Evolutionary conservation across 306 rosid species (phyloP).

Genomic region (Rubus parviflorus): DNA sequence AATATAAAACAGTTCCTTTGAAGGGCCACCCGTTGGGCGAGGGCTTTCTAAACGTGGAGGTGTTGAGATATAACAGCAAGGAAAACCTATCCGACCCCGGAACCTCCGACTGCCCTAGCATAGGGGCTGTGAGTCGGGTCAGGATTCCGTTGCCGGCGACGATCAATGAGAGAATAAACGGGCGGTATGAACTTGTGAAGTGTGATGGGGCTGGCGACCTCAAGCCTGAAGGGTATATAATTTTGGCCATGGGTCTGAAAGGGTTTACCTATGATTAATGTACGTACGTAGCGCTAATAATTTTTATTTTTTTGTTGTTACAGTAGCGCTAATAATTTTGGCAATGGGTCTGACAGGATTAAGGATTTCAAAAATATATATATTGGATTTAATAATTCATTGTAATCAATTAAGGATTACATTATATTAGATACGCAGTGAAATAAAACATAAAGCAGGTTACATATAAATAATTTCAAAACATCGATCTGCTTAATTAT

Average conservation of each 20-base stretch:
- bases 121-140: not conserved
- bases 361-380: too few relatives aligned
- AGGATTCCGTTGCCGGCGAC: not conserved
- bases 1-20: not conserved
- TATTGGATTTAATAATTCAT: too few relatives aligned
- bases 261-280: not conserved
- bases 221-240: not conserved
- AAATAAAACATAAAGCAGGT: too few relatives aligned
- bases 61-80: not conserved
- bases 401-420: too few relatives aligned
- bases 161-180: not conserved
- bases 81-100: not conserved
- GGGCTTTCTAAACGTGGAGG: not conserved
- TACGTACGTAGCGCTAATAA: too few relatives aligned
- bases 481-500: too few relatives aligned
- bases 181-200: not conserved
- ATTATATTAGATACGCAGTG: too few relatives aligned
- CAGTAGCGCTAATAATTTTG: too few relatives aligned
- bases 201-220: not conserved
- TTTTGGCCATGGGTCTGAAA: not conserved
- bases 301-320: too few relatives aligned
- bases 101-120: not conserved
- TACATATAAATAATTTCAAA: too few relatives aligned
- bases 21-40: not conserved
- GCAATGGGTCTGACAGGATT: too few relatives aligned